Percentiles rank a stretch among this genome's conserved stretches.
These are phyloP conservation scores for Solanum peruvianum DNA, from an alignment of 257 asterid species.

Conservation along the genomic window DNA sequence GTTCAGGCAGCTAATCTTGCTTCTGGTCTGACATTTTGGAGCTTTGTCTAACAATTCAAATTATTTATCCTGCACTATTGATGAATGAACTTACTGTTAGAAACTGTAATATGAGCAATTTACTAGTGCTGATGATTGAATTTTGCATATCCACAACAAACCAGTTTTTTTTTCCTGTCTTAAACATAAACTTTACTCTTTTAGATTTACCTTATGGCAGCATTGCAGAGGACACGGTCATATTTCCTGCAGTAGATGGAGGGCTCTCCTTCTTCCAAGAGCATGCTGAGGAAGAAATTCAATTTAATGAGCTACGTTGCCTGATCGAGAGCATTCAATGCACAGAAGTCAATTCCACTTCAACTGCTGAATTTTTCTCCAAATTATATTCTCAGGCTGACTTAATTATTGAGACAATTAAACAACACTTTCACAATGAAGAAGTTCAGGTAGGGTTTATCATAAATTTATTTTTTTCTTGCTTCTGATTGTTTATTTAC, in stretches of 20 bases:
- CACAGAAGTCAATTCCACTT: slow-evolving; percentile 28
- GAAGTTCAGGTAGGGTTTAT: slow-evolving; percentile 27
- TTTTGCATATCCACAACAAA: neutral
- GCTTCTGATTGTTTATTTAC: neutral
- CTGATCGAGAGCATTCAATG: slow-evolving; percentile 30
- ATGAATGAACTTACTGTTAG: neutral
- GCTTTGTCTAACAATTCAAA: neutral
- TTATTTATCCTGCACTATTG: neutral
- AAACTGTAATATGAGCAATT: neutral
- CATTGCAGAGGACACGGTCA: slow-evolving; percentile 34
- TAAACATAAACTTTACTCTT: neutral
- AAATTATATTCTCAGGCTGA: slow-evolving; percentile 36
- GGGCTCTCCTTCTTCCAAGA: slow-evolving; percentile 30
- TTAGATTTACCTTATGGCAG: slow-evolving; percentile 9
- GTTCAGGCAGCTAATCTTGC: neutral
- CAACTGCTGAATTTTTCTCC: slow-evolving; percentile 30
- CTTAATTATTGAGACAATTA: slow-evolving; percentile 28
- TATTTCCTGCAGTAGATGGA: slow-evolving; percentile 40
- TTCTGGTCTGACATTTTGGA: neutral
- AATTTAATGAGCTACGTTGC: slow-evolving; percentile 28
- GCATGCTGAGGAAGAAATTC: slow-evolving; percentile 36
- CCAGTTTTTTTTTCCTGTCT: neutral
- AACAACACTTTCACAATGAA: slow-evolving; percentile 26
- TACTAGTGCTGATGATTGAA: neutral
- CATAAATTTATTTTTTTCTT: neutral